These are phyloP conservation scores for Acarospora socialis DNA, from an alignment of 2,329 filamentous ascomycete genomes.

Conservation along the genomic window DNA sequence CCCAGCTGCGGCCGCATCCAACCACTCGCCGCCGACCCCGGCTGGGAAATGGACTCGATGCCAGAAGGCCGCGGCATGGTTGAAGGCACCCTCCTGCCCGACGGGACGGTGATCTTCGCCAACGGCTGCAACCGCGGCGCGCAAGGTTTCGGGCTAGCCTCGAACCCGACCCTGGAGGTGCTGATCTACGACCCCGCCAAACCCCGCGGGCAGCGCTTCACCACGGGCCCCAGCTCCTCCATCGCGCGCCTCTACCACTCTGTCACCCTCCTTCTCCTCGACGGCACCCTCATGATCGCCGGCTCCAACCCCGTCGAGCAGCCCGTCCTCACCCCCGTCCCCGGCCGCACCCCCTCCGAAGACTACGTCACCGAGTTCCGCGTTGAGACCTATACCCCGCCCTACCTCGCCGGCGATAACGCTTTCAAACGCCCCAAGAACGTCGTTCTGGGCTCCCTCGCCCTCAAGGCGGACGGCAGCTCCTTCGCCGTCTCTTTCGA, in stretches of 20 bases:
- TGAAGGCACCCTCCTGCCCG: slow-evolving; percentile 43
- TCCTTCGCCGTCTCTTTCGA: slow-evolving; percentile 36
- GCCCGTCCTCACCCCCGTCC: slow-evolving; percentile 34
- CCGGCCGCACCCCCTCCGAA: slow-evolving; percentile 25
- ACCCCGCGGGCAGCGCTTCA: slow-evolving; percentile 36
- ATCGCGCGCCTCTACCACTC: slow-evolving; percentile 46
- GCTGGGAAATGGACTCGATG: slow-evolving; percentile 46
- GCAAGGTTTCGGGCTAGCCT: slow-evolving; percentile 45
- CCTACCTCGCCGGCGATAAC: slow-evolving; percentile 42
- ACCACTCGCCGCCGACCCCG: slow-evolving; percentile 34
- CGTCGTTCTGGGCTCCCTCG: slow-evolving; percentile 31
- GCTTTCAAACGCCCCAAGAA: slow-evolving; percentile 34
- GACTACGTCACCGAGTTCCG: slow-evolving; percentile 45
- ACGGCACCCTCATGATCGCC: slow-evolving; percentile 45
- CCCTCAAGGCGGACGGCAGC: slow-evolving; percentile 29
- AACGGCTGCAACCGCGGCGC: slow-evolving; percentile 45
- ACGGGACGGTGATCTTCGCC: slow-evolving; percentile 45
- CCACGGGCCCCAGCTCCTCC: slow-evolving; percentile 25
- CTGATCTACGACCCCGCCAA: slow-evolving; percentile 44
- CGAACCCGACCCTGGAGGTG: slow-evolving; percentile 39
- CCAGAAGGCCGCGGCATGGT: slow-evolving; percentile 45
- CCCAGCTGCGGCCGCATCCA: slow-evolving; percentile 42
- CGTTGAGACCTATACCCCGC: slow-evolving; percentile 47
- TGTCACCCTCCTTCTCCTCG: slow-evolving; percentile 43
- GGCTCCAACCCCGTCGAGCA: slow-evolving; percentile 48